Conservation (phyloP, 2,329 filamentous ascomycete species). For the Botryotinia globosa region DNA sequence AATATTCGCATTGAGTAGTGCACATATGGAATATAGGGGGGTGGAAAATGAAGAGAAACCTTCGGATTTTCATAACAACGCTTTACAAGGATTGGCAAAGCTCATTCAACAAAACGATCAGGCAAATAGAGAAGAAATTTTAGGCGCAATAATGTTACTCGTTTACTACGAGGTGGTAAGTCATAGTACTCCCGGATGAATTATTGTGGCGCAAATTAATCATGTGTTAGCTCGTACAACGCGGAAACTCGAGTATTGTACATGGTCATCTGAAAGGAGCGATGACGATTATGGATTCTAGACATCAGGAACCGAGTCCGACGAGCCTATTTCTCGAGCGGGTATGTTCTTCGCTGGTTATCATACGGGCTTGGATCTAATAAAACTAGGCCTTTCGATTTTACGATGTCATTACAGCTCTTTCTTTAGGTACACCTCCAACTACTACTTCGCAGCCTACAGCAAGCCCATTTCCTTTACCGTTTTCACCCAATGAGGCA, state of each 20-base stretch:
- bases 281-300: conserved; percentile 56
- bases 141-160: conserved; percentile 59
- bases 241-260: conserved; percentile 57
- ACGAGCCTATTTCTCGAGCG: conserved; percentile 58
- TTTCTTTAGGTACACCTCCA: conserved; percentile 58
- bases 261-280: conserved; percentile 60
- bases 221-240: conserved; percentile 54
- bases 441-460: conserved; percentile 50
- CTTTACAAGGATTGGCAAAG: conserved; percentile 55
- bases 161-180: conserved; percentile 64
- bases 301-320: conserved; percentile 45
- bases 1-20: conserved; percentile 78
- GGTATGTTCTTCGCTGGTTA: conserved; percentile 41
- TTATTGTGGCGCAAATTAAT: conserved; percentile 24
- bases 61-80: conserved; percentile 57
- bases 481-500: conserved; percentile 46
- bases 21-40: conserved; percentile 71
- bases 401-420: conserved; percentile 62
- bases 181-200: conserved; percentile 7
- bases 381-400: conserved; percentile 56
- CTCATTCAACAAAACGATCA: conserved; percentile 53
- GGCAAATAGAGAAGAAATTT: conserved; percentile 53
- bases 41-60: conserved; percentile 53
- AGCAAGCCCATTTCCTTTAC: conserved; percentile 47
- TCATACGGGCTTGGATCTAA: conserved; percentile 28